These are phyloP conservation scores for Patellaria atrata DNA, from an alignment of 495 filamentous ascomycete genomes.

Conservation along the genomic window DNA sequence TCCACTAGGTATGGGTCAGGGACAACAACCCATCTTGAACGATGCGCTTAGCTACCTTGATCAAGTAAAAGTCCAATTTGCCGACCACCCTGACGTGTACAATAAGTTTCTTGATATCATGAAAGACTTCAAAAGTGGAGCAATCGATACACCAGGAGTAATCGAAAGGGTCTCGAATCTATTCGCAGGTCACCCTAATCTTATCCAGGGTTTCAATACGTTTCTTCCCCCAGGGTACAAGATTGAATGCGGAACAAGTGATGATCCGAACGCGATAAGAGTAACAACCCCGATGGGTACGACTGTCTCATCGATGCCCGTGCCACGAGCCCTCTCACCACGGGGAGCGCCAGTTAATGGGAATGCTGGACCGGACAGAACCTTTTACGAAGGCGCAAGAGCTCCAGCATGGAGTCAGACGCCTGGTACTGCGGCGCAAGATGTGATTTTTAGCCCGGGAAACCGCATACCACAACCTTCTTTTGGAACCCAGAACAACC, in stretches of 20 bases:
- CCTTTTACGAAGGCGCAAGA: slow-evolving; percentile 14
- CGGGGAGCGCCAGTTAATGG: slow-evolving; percentile 22
- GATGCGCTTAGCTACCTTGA: slow-evolving; percentile 96
- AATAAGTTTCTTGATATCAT: slow-evolving; percentile 98
- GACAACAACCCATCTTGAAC: slow-evolving; percentile 93
- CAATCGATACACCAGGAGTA: slow-evolving; percentile 97
- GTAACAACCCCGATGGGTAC: slow-evolving; percentile 93
- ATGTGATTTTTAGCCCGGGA: slow-evolving; percentile 24
- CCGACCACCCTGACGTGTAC: slow-evolving; percentile 94
- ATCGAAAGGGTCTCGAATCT: slow-evolving; percentile 95
- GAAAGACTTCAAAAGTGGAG: slow-evolving; percentile 99
- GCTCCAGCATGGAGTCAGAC: slow-evolving; percentile 7
- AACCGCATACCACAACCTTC: slow-evolving; percentile 17
- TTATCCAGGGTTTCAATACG: slow-evolving; percentile 98
- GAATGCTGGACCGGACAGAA: slow-evolving; percentile 12
- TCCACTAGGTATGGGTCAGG: slow-evolving; percentile 29
- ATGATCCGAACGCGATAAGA: slow-evolving; percentile 87
- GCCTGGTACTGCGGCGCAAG: slow-evolving; percentile 15
- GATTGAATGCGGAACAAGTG: slow-evolving; percentile 86
- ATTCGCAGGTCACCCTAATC: slow-evolving; percentile 88
- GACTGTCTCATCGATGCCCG: slow-evolving; percentile 43
- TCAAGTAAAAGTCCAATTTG: slow-evolving; percentile 97
- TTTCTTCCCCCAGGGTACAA: slow-evolving; percentile 94
- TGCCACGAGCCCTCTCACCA: slow-evolving; percentile 33
- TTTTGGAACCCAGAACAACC: slow-evolving; percentile 22